These are phyloP conservation scores for Pseudognaphalium luteoalbum DNA, from an alignment of 129 eudicot genomes.

Conservation along the genomic window DNA sequence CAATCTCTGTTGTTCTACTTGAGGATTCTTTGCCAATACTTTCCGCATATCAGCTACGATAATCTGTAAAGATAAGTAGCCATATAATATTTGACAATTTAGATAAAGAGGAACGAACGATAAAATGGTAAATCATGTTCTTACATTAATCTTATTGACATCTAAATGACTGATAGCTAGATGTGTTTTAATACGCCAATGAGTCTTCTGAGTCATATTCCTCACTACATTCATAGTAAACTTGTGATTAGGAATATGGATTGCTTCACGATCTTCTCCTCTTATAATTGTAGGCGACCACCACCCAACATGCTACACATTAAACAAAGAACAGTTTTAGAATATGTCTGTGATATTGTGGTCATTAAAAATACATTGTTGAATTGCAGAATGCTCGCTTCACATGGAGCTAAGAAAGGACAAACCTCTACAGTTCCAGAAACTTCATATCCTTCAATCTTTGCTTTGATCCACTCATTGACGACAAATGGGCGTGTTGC, in stretches of 20 bases:
- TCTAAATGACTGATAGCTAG: conserved; percentile 93
- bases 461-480: conserved; percentile 94
- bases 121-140: conserved; percentile 20
- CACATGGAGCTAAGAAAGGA: background rate
- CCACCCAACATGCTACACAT: conserved; percentile 91
- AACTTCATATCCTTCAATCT: conserved; percentile 95
- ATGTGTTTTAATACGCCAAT: conserved; percentile 97
- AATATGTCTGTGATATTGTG: conserved; percentile 6
- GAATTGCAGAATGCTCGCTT: conserved; percentile 10
- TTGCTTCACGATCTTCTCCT: conserved; percentile 99
- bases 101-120: background rate
- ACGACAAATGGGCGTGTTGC: conserved; percentile 90
- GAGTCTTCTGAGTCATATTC: conserved; percentile 92
- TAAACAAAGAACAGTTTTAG: background rate
- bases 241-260: conserved; percentile 93
- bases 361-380: conserved; percentile 10
- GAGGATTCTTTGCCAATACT: conserved; percentile 94
- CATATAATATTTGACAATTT: background rate
- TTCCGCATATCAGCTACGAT: conserved; percentile 98
- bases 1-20: conserved; percentile 92
- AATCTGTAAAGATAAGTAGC: conserved; percentile 44
- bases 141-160: conserved; percentile 82
- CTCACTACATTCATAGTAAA: conserved; percentile 92
- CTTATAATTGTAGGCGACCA: conserved; percentile 97
- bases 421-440: conserved; percentile 99